phyloP scores from a whole-genome alignment of 2,329 filamentous ascomycete genomes.

The Samsoniella hepiali region DNA sequence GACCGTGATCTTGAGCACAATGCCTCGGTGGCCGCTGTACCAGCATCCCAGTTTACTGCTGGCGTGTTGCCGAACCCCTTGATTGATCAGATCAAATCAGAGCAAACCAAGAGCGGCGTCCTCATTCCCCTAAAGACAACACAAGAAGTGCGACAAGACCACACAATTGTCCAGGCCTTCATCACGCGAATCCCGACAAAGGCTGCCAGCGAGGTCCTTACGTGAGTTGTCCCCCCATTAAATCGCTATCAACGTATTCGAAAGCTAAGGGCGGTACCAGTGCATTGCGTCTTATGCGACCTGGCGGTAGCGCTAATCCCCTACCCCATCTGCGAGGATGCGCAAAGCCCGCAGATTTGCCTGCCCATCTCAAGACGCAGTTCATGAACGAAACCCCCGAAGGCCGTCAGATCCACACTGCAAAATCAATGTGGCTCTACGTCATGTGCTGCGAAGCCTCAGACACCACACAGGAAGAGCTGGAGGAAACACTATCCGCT shows the following conservation, averaged over 20 bases:
- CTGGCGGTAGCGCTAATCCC: slow-evolving; percentile 60
- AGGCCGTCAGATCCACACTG: slow-evolving; percentile 55
- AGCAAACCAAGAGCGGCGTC: slow-evolving; percentile 43
- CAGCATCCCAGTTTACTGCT: neutral
- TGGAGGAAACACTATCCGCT: slow-evolving; percentile 45
- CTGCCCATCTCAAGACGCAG: slow-evolving; percentile 59
- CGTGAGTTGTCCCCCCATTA: slow-evolving; percentile 47
- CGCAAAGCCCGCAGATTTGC: slow-evolving; percentile 67
- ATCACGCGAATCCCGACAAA: slow-evolving; percentile 70
- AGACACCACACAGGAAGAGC: slow-evolving; percentile 51
- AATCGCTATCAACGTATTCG: neutral
- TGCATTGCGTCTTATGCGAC: slow-evolving; percentile 53
- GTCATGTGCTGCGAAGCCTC: slow-evolving; percentile 53
- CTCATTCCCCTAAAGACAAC: slow-evolving; percentile 63
- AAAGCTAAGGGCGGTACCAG: slow-evolving; percentile 35
- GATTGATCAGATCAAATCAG: slow-evolving; percentile 34
- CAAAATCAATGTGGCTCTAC: slow-evolving; percentile 60
- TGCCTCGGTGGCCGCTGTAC: neutral
- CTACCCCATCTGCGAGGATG: slow-evolving; percentile 72
- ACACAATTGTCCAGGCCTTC: slow-evolving; percentile 60
- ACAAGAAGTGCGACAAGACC: slow-evolving; percentile 58
- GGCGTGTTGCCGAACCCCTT: slow-evolving; percentile 34
- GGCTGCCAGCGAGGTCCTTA: slow-evolving; percentile 68
- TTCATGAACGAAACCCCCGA: slow-evolving; percentile 57
- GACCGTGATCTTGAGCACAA: slow-evolving; percentile 10